phyloP scores from a whole-genome alignment of 2,329 filamentous ascomycete species.

The Neofusicoccum umdonicola region DNA sequence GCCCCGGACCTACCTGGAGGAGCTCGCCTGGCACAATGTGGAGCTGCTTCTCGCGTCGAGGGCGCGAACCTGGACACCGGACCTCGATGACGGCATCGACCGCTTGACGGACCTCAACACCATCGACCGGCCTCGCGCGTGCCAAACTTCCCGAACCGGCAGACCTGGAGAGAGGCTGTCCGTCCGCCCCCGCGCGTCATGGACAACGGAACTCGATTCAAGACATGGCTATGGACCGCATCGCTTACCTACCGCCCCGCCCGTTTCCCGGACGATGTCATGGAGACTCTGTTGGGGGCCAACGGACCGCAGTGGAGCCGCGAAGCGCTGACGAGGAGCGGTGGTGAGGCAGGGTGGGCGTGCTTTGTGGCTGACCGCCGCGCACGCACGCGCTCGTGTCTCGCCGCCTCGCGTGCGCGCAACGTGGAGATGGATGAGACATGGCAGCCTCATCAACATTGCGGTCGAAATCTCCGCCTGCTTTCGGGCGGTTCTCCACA shows the following conservation, averaged over 20 bases:
- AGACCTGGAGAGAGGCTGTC: neutral
- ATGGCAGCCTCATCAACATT: constrained; percentile 8
- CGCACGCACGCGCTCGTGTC: neutral
- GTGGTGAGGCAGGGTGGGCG: neutral
- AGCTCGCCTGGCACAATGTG: neutral
- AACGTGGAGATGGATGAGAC: constrained; percentile 7
- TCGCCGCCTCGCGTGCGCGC: constrained; percentile 5
- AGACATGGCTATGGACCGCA: neutral
- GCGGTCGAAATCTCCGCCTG: neutral
- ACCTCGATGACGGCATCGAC: neutral
- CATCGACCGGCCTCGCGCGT: neutral
- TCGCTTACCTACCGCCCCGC: neutral
- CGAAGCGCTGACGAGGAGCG: neutral
- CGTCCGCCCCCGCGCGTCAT: neutral
- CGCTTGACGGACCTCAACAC: neutral
- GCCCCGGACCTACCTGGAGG: constrained; percentile 3
- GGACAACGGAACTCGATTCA: neutral
- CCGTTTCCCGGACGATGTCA: neutral
- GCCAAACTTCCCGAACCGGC: neutral
- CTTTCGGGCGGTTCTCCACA: constrained; percentile 1
- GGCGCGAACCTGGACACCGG: neutral
- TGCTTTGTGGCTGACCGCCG: constrained; percentile 1
- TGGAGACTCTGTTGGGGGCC: constrained; percentile 2
- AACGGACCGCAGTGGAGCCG: constrained; percentile 3
- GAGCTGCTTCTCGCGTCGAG: neutral